Evolutionary conservation across 345 rosid species (phyloP).

Genomic region (Eutrema japonicum): DNA sequence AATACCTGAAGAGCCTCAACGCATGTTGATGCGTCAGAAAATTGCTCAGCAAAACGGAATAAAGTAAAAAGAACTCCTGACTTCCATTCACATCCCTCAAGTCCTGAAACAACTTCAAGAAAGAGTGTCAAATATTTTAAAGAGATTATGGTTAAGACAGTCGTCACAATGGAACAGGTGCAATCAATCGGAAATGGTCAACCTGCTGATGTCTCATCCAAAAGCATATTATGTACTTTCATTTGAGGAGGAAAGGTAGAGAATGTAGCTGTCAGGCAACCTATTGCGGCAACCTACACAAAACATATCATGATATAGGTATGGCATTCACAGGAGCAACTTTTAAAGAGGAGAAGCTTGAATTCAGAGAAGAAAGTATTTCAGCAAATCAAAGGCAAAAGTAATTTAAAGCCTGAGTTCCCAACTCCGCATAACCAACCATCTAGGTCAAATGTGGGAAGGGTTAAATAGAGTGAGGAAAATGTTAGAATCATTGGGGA

Average conservation of each 20-base stretch:
- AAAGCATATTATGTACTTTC: slow-evolving; percentile 65
- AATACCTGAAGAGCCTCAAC: slow-evolving; percentile 92
- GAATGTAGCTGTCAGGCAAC: slow-evolving; percentile 81
- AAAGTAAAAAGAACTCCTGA: slow-evolving; percentile 63
- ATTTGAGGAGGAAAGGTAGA: slow-evolving; percentile 69
- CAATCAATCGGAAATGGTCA: slow-evolving; percentile 8
- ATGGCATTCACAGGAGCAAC: slow-evolving; percentile 11
- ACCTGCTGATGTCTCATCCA: slow-evolving; percentile 72
- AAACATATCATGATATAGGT: slow-evolving; percentile 27
- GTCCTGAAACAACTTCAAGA: slow-evolving; percentile 59
- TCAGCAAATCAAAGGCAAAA: slow-evolving; percentile 27
- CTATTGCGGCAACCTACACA: slow-evolving; percentile 66
- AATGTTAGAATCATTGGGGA: slow-evolving; percentile 17
- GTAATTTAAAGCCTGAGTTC: slow-evolving; percentile 17
- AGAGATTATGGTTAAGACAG: slow-evolving; percentile 24
- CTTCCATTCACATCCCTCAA: slow-evolving; percentile 49
- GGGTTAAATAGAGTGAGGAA: not conserved
- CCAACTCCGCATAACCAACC: slow-evolving; percentile 6
- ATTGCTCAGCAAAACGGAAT: slow-evolving; percentile 57
- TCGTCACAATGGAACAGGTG: slow-evolving; percentile 15
- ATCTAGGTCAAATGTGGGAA: slow-evolving; percentile 24
- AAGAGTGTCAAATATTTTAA: slow-evolving; percentile 38
- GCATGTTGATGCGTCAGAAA: slow-evolving; percentile 60
- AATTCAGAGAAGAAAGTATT: slow-evolving; percentile 11
- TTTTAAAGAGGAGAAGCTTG: slow-evolving; percentile 22